Conservation (phyloP, 192 early-diverging fungal genomes). For the Funneliformis geosporum region DNA sequence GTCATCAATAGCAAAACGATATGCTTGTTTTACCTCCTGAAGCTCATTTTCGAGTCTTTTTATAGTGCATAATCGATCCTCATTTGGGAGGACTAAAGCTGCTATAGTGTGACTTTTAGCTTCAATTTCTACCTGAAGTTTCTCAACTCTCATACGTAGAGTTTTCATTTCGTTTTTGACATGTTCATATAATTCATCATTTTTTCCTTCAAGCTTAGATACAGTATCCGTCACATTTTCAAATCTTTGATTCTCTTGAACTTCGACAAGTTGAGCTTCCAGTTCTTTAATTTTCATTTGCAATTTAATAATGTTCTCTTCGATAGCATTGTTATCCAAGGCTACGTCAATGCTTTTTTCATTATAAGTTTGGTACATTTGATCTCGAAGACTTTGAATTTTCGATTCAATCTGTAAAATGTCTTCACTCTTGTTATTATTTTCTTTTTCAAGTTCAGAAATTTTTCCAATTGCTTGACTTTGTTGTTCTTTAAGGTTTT, state of each 20-base stretch:
- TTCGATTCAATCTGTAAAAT: not conserved
- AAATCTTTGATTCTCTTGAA: slow-evolving; percentile 21
- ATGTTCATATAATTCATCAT: not conserved
- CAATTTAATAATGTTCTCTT: not conserved
- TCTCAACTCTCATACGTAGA: slow-evolving; percentile 16
- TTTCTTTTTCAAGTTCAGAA: not conserved
- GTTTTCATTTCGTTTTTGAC: not conserved
- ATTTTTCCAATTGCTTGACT: slow-evolving; percentile 18
- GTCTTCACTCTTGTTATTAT: not conserved
- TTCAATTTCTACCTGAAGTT: slow-evolving; percentile 18
- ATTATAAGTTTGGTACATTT: not conserved
- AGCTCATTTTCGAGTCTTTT: slow-evolving; percentile 12
- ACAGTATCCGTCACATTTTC: not conserved
- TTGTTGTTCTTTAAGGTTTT: slow-evolving; percentile 25
- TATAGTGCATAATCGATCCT: slow-evolving; percentile 14
- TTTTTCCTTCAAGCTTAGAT: slow-evolving; percentile 17
- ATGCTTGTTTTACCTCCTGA: slow-evolving; percentile 19
- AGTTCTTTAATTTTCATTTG: slow-evolving; percentile 19
- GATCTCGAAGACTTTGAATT: slow-evolving; percentile 2
- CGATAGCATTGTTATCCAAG: not conserved
- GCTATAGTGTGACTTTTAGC: slow-evolving; percentile 31
- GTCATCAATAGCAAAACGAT: not conserved
- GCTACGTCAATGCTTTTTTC: not conserved
- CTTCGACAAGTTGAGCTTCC: slow-evolving; percentile 6
- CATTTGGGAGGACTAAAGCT: slow-evolving; percentile 9